Evolutionary conservation across 2,329 filamentous ascomycete species (phyloP), one percentile per base, ranked within the genome.

Genomic region (Xylaria sp.): DNA sequence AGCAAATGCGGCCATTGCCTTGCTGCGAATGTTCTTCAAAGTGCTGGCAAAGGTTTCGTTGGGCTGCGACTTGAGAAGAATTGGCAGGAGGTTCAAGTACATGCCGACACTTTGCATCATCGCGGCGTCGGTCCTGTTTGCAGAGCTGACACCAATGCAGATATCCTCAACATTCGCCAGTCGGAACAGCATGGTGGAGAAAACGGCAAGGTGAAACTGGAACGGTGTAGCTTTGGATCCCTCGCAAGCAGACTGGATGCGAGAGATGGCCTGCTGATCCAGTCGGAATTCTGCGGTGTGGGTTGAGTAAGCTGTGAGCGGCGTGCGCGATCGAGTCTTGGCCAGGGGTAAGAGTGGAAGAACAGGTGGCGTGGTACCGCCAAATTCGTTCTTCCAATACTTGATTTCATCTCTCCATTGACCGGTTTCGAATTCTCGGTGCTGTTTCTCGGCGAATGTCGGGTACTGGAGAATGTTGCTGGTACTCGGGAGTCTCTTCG

Each of bases 31-130:
- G 64, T 13, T 63, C 31, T 18, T 66, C 64, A 13, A 70, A 8
- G 20, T 67, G 60, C 5, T 36, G 39, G 39, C 66, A 69, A 61
- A 57, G 1, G 20, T 65, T 7, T 49, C 28, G 1, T 36, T 58
- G 28, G 7, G 72, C 65, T 23, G 75, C 66, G 31, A 73, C 70
- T 3, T 39, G 66, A 86, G 82, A 0, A 79, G 77, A 0, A 88
- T 56, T 1, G 86, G 80, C 0, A 88, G 75, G 0, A 87, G 73
- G 66, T 88, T 88, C 2, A 88, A 67, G 49, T 84, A 83, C 51
- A 81, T 75, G 1, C 86, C 86, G 1, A 88, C 73, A 2, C 75
- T 85, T 0, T 72, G 63, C 8, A 75, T 66, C 1, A 79, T 63
- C 1, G 78, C 68, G 12, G 64, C 66, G 1, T 84, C 81, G 0